Evolutionary conservation across 140 eudicot genomes (phyloP), one percentile per base, ranked within the genome.

Genomic region (Bidens hawaiensis): DNA sequence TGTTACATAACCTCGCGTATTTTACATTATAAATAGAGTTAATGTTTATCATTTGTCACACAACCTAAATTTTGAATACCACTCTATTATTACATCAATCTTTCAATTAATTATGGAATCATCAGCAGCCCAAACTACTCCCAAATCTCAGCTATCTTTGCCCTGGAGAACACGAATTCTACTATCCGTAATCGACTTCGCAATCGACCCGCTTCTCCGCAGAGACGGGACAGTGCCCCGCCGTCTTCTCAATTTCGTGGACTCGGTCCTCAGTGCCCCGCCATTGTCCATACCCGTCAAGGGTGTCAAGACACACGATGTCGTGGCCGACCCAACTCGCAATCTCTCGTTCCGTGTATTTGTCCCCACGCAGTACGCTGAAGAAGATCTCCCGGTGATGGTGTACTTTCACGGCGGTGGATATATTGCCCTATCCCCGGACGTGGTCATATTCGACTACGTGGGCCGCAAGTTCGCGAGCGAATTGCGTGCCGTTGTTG

Each of bases 321-420:
- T 85, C 24, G 38, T 67, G 6, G 75, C 82, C 5, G 76, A 85
- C 57, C 68, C 75, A 2, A 28, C 62, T 18, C 83, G 76, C 13
- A 60, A 65, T 7, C 76, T 79, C 2, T 85, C 78, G 83, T 60
- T 79, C 34, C 81, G 86, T 0, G 43, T 82, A 24, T 85, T 62
- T 40, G 25, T 79, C 34, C 89, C 94, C 0, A 40, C 36, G 8
- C 3, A 57, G 1, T 27, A 23, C 16, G 4, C 56, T 36, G 15
- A 2, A 15, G 56, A 43, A 21, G 65, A 50, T 25, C 76, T 82
- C n/a, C 89, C 89, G 0, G 62, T 85, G 11, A 13, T 82, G 0
- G 28, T 82, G 4, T 78, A 61, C 74, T 71, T 61, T n/a, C 89
- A 82, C 50, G 89, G 89, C 15, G 85, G 89, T 51, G 89, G 85